These are phyloP conservation scores for Xerocomellus intermedius DNA, from an alignment of 768 basidiomycete species.

Conservation along the genomic window DNA sequence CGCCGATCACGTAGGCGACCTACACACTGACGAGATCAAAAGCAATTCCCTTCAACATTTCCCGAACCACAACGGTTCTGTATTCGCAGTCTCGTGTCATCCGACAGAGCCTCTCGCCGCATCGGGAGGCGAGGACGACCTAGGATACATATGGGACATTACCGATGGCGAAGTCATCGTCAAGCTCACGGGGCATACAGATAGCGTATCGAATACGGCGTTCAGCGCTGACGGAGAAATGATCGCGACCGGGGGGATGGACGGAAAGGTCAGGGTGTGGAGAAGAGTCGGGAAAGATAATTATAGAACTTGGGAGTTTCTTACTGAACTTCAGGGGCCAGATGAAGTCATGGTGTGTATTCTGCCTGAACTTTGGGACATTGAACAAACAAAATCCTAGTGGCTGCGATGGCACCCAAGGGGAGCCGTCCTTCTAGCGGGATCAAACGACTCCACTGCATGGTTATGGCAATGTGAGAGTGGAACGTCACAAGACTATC, in stretches of 20 bases:
- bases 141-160: constrained; percentile 92
- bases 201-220: constrained; percentile 76
- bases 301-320: constrained; percentile 87
- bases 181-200: constrained; percentile 88
- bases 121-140: constrained; percentile 94
- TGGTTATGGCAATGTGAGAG: constrained; percentile 97
- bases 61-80: constrained; percentile 65
- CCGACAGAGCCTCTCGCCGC: constrained; percentile 78
- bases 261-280: constrained; percentile 93
- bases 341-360: constrained; percentile 88
- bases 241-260: constrained; percentile 97
- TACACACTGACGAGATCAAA: constrained; percentile 40
- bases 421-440: constrained; percentile 83
- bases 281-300: constrained; percentile 72
- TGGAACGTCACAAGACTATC: background rate
- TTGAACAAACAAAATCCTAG: constrained; percentile 39
- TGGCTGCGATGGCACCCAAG: constrained; percentile 97
- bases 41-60: constrained; percentile 74
- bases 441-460: constrained; percentile 88
- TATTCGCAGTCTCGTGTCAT: constrained; percentile 83
- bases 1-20: constrained; percentile 46
- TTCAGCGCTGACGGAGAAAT: constrained; percentile 92
- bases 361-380: background rate
- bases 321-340: constrained; percentile 89
- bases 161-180: constrained; percentile 77